Conservation (phyloP, 2,329 filamentous ascomycete genomes). For the Lomentospora prolificans region DNA sequence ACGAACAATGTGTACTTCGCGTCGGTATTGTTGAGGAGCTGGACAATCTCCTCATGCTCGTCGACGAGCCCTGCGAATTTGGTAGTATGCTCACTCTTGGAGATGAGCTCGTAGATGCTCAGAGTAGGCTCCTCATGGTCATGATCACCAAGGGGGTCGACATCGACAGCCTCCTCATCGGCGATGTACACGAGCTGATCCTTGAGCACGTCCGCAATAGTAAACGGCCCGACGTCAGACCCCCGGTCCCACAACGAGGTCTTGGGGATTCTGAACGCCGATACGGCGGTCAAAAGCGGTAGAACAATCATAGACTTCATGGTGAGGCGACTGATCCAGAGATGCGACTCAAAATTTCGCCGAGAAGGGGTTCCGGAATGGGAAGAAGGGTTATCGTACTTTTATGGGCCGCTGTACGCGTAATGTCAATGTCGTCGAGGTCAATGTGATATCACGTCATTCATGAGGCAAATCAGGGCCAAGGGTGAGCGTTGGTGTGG, state of each 20-base stretch:
- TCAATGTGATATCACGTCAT: neutral
- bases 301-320: neutral
- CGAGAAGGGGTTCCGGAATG: neutral
- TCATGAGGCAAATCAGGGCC: neutral
- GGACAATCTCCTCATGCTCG: constrained; percentile 60
- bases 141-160: constrained; percentile 7
- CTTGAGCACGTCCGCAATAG: neutral
- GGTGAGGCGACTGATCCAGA: neutral
- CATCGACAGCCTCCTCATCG: neutral
- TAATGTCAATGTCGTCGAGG: neutral
- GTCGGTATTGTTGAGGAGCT: constrained; percentile 63
- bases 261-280: neutral
- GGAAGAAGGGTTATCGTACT: neutral
- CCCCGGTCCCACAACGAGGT: neutral
- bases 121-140: constrained; percentile 41
- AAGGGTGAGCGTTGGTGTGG: no score
- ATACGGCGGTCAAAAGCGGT: neutral
- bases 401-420: neutral
- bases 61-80: constrained; percentile 60
- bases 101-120: constrained; percentile 74
- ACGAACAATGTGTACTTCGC: constrained; percentile 75
- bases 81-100: constrained; percentile 64
- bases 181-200: neutral
- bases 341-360: neutral
- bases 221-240: neutral